Percentiles rank a stretch among this genome's conserved stretches.
Evolutionary conservation across 1,284 basidiomycete genomes (phyloP).

Genomic region (Wallemia mellicola): DNA sequence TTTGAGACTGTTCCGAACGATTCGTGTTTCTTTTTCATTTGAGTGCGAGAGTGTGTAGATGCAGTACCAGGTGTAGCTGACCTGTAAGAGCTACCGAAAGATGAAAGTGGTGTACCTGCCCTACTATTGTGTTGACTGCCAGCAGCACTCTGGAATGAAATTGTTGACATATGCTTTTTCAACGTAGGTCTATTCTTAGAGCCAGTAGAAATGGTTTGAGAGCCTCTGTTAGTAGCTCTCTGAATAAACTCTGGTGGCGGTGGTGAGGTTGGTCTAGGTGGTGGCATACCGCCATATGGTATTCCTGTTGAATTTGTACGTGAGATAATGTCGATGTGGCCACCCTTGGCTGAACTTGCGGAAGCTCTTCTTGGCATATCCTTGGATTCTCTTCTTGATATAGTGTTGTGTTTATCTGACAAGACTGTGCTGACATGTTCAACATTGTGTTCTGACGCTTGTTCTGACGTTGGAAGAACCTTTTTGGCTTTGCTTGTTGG

Average conservation of each 20-base stretch:
- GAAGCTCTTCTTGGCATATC: conserved; percentile 20
- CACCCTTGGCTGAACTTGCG: conserved; percentile 12
- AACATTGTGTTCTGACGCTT: neutral
- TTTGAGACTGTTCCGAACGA: neutral
- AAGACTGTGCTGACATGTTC: neutral
- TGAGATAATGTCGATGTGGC: conserved; percentile 2
- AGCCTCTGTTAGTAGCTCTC: conserved; percentile 29
- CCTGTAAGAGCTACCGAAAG: neutral
- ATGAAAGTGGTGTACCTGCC: neutral
- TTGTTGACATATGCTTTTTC: neutral
- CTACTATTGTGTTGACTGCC: neutral
- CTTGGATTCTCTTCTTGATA: neutral
- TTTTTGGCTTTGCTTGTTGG: conserved; percentile 1
- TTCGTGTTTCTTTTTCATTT: neutral
- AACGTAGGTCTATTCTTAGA: neutral
- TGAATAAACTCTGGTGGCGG: conserved; percentile 62
- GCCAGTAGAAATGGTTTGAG: conserved; percentile 1
- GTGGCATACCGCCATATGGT: conserved; percentile 22
- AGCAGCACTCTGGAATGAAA: neutral
- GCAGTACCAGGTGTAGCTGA: neutral
- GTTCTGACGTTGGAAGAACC: neutral
- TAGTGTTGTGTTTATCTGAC: neutral
- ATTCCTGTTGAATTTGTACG: neutral
- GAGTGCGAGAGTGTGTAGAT: neutral
- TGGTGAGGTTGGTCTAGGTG: conserved; percentile 56